A percentile compares a stretch with the other conserved stretches of the same genome.
These are phyloP conservation scores for Mycena sanguinolenta DNA, from an alignment of 768 basidiomycete species.

Conservation along the genomic window DNA sequence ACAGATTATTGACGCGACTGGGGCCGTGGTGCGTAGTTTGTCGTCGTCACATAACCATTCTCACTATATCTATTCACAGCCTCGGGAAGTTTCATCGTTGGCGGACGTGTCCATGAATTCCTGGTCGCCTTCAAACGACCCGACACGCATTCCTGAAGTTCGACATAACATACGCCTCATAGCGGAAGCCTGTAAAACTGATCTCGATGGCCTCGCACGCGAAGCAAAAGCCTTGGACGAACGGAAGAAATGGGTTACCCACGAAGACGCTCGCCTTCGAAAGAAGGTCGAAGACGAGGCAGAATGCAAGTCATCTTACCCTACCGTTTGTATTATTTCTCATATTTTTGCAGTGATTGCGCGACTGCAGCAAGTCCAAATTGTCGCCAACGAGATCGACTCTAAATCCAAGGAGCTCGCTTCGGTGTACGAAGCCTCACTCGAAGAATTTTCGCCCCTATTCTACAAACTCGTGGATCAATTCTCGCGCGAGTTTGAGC, in stretches of 20 bases:
- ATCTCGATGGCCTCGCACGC: slow-evolving; percentile 89
- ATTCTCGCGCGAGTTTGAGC: slow-evolving; percentile 81
- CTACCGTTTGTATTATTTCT: slow-evolving; percentile 2
- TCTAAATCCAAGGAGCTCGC: slow-evolving; percentile 73
- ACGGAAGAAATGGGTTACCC: slow-evolving; percentile 76
- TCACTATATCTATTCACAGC: slow-evolving; percentile 55
- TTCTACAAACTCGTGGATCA: slow-evolving; percentile 81
- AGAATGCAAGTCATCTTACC: slow-evolving; percentile 64
- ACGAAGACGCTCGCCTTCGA: slow-evolving; percentile 79
- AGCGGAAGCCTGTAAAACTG: slow-evolving; percentile 82
- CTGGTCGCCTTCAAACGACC: slow-evolving; percentile 91
- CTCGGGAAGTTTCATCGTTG: slow-evolving; percentile 89
- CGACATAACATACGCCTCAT: slow-evolving; percentile 95
- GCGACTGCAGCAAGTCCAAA: slow-evolving; percentile 81
- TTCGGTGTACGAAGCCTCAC: slow-evolving; percentile 75
- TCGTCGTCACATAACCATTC: no score
- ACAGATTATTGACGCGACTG: slow-evolving; percentile 94
- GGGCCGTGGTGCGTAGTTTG: slow-evolving; percentile 79
- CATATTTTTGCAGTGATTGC: slow-evolving; percentile 70
- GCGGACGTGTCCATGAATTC: slow-evolving; percentile 80
- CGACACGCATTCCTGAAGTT: slow-evolving; percentile 94
- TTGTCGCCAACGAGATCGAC: slow-evolving; percentile 81
- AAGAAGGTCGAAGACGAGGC: slow-evolving; percentile 84
- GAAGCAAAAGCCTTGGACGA: slow-evolving; percentile 90
- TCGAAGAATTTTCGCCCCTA: slow-evolving; percentile 79